Conservation (phyloP, 2,329 filamentous ascomycete species). For the Exophiala lecanii-corni region DNA sequence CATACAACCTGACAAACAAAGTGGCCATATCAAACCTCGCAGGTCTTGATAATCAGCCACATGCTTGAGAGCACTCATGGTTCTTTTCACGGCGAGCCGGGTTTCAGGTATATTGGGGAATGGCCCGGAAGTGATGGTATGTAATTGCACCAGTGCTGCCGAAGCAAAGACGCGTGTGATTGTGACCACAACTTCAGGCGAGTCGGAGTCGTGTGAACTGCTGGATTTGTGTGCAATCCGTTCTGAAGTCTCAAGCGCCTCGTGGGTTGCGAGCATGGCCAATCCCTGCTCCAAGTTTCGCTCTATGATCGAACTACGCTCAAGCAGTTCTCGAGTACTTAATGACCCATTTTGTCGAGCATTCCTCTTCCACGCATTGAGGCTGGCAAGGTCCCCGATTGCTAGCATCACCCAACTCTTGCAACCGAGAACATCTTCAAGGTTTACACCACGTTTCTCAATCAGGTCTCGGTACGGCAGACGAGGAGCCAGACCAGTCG, state of each 20-base stretch:
- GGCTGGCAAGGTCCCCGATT: slow-evolving; percentile 15
- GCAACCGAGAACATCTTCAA: slow-evolving; percentile 17
- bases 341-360: slow-evolving; percentile 2
- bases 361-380: slow-evolving; percentile 9
- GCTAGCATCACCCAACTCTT: slow-evolving; percentile 17
- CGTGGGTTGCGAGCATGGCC: not conserved
- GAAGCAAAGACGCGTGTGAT: slow-evolving; percentile 12
- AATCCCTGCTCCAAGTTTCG: not conserved
- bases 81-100: not conserved
- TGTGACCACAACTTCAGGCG: not conserved
- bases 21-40: slow-evolving; percentile 18
- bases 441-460: not conserved
- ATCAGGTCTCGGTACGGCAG: slow-evolving; percentile 12
- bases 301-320: slow-evolving; percentile 1
- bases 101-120: slow-evolving; percentile 3
- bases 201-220: not conserved
- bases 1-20: slow-evolving; percentile 21
- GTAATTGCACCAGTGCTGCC: slow-evolving; percentile 8
- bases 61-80: slow-evolving; percentile 1
- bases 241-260: not conserved
- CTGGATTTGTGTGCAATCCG: not conserved
- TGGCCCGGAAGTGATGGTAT: slow-evolving; percentile 7
- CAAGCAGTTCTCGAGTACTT: not conserved
- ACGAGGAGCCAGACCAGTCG: slow-evolving; percentile 12
- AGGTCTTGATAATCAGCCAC: slow-evolving; percentile 5